Percentiles rank a stretch among this genome's conserved stretches.
Conservation (phyloP, 768 basidiomycete species). For the Phaeolepiota aurea region DNA sequence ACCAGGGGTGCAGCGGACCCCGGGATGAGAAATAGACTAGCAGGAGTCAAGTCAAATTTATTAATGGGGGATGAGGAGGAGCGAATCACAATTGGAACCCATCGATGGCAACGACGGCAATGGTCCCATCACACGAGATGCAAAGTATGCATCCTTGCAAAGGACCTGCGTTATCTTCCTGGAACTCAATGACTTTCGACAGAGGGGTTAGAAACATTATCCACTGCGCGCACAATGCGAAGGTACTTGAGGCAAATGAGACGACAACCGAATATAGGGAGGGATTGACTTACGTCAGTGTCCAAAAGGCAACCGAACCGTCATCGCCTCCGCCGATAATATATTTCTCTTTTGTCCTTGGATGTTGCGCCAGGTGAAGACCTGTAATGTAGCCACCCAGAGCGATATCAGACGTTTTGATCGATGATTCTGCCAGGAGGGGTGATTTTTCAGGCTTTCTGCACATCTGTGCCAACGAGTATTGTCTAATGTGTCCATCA, state of each 20-base stretch:
- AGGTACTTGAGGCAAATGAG: no score
- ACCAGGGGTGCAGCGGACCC: slow-evolving; percentile 65
- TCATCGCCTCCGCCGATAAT: slow-evolving; percentile 73
- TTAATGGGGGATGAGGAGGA: slow-evolving; percentile 2
- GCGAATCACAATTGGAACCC: slow-evolving; percentile 68
- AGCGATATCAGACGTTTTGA: slow-evolving; percentile 33
- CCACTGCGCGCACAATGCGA: slow-evolving; percentile 65
- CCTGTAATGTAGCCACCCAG: slow-evolving; percentile 39
- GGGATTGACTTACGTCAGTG: slow-evolving; percentile 44
- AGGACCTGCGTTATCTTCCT: slow-evolving; percentile 41
- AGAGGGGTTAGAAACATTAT: slow-evolving; percentile 66
- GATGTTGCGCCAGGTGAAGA: slow-evolving; percentile 50
- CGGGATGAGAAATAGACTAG: slow-evolving; percentile 74
- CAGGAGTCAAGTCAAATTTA: slow-evolving; percentile 4
- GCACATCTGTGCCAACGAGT: slow-evolving; percentile 33
- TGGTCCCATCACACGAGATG: slow-evolving; percentile 70
- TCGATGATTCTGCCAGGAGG: slow-evolving; percentile 15
- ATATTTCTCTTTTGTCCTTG: slow-evolving; percentile 49
- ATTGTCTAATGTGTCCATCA: slow-evolving; percentile 43
- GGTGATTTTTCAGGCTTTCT: slow-evolving; percentile 11
- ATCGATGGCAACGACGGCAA: slow-evolving; percentile 70
- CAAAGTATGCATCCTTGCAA: slow-evolving; percentile 66
- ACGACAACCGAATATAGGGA: background rate
- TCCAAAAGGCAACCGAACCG: slow-evolving; percentile 74
- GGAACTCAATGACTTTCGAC: slow-evolving; percentile 45